Evolutionary conservation across 208 protist species (phyloP).

Genomic region (Trypanosoma platydactyli): DNA sequence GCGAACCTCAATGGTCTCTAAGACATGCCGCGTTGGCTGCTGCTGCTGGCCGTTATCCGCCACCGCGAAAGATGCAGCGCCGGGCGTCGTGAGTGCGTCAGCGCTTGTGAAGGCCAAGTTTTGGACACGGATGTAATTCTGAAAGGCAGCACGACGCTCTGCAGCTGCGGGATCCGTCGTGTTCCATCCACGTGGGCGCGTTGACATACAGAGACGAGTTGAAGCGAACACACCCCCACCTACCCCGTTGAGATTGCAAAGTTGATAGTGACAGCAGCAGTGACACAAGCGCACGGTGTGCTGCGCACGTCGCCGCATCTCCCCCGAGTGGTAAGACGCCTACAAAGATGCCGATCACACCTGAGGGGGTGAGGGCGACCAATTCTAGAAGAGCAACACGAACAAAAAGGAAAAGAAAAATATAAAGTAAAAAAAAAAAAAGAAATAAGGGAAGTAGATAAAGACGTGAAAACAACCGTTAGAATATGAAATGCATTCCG

Average conservation of each 20-base stretch:
- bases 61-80: background rate
- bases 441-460: slow-evolving; percentile 5
- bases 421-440: slow-evolving; percentile 3
- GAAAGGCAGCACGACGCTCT: slow-evolving; percentile 6
- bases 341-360: background rate
- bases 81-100: background rate
- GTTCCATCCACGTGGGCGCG: background rate
- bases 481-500: too few species aligned
- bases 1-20: slow-evolving; percentile 22
- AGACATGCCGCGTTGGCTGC: background rate
- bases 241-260: background rate
- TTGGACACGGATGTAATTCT: slow-evolving; percentile 11
- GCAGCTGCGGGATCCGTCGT: background rate
- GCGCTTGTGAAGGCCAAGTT: slow-evolving; percentile 12
- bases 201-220: background rate
- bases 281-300: background rate
- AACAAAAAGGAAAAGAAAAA: slow-evolving; percentile 3
- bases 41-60: background rate
- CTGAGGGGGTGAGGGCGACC: background rate
- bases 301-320: background rate
- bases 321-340: background rate
- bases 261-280: background rate
- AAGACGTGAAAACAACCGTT: too few species aligned
- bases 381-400: background rate
- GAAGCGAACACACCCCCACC: background rate